Base-by-base conservation (phyloP, 2,329 filamentous ascomycete genomes). In the Clonostachys sp. region DNA sequence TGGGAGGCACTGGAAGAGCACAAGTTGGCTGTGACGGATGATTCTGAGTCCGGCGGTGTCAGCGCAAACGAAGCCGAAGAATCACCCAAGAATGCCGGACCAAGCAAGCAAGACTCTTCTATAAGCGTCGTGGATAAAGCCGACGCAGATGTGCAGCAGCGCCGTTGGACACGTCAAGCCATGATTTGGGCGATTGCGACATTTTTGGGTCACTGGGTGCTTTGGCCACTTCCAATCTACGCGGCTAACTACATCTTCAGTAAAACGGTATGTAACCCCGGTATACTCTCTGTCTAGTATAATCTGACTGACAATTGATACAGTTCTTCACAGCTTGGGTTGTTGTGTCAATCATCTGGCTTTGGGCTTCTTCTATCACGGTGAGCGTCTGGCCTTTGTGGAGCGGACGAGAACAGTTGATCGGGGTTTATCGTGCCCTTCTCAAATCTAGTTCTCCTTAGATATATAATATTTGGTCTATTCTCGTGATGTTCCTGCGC, bases 151-250 rank as follows among this genome's bases (percentile, higher is more conserved):
- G 24, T 30, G 10, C 62, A 63, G 3, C 53, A 75, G 14, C 75
- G 72, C 51, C 61, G 67, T 36, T 78, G 74, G 75, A 66, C 67
- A 2, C 61, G 61, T 0, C 70, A 74, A 44, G 71, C 72, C 5
- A 56, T 58, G 39, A 58, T 59, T 8, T 57, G 58, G 17, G 65
- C 66, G 0, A 41, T 61, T 6, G 53, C 58, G 20, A 64, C 68
- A 59, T 87, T 88, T 0, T 51, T 95, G 0, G 76, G 81, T 0
- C 72, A 95, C 48, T 71, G 96, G 0, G 75, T 96, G 2, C 77
- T 96, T 14, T 96, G 91, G 91, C 91, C 91, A 0, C 92, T 96
- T 78, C 91, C 91, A 1, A 84, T 96, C 82, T 96, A 94, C 60
- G 91, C 89, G 12, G 76, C 77, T 0, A 79, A 78, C 3, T 94